Base-by-base conservation (phyloP, 2,329 filamentous ascomycete species). In the Amphichorda felina region DNA sequence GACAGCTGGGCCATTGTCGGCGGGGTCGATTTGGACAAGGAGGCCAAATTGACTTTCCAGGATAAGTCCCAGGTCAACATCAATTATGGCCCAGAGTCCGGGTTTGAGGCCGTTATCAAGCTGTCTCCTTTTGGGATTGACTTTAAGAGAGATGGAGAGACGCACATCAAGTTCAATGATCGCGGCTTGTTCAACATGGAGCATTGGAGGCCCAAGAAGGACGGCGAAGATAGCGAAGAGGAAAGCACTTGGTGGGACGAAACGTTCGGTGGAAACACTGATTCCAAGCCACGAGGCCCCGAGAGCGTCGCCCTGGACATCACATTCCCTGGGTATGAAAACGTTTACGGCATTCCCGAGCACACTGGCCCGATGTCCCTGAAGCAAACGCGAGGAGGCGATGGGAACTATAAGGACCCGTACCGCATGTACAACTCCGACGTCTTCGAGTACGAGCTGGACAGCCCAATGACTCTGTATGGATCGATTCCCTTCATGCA, bases 241-340 rank as follows among this genome's bases (percentile, higher is more conserved):
- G 83, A 95, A 53, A 82, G 79, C 59, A 95, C 88, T 4, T 95
- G 87, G 86, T 98, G 91, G 91, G 91, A 98, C 6, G 91, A 98
- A 63, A 75, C 72, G 1, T 98, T 98, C 56, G 89, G 89, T 43
- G 88, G 89, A 41, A 94, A 91, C 55, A 96, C 88, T 0, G 91
- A 98, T 57, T 75, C 80, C 5, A 98, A 98, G 60, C 89, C 91
- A n/a, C 78, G 79, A 50, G 91, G 91, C 2, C 91, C 91, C 0
- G 91, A 98, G 59, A 91, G 88, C 53, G 70, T 98, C 30, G 87
- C 75, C 11, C 61, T 98, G 39, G 91, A 98, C 53, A 89, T 98
- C 47, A 79, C 82, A 0, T 98, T 98, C 59, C 77, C 83, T 2
- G 87, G 83, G 25, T 98, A 94, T 52, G 80, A 83, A 36, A 82